These are phyloP conservation scores for Colletotrichum aenigma DNA, from an alignment of 2,329 filamentous ascomycete genomes.

Conservation along the genomic window DNA sequence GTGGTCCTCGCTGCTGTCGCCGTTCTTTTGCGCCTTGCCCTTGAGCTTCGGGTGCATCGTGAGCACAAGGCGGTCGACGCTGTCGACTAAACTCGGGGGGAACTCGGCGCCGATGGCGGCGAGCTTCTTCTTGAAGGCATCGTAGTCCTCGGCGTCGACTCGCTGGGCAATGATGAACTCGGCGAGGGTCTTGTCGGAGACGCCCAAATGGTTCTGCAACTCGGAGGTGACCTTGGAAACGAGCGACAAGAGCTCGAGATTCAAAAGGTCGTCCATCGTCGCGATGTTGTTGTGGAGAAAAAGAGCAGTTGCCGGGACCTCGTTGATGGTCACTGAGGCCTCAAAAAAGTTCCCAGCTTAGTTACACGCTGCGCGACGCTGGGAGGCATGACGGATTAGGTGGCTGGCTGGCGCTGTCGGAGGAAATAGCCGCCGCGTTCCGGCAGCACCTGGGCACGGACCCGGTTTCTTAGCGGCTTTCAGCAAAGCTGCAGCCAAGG, in stretches of 20 bases:
- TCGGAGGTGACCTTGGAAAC: constrained; percentile 95
- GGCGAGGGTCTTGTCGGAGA: constrained; percentile 92
- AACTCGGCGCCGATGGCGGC: constrained; percentile 81
- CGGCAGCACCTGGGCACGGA: background rate
- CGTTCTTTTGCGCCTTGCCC: constrained; percentile 44
- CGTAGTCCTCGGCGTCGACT: constrained; percentile 70
- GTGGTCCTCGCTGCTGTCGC: constrained; percentile 42
- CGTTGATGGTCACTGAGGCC: constrained; percentile 4
- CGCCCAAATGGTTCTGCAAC: constrained; percentile 89
- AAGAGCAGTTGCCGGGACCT: background rate
- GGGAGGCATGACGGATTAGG: background rate
- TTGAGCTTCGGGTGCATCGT: constrained; percentile 94
- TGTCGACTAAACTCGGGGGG: constrained; percentile 85
- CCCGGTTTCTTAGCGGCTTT: background rate
- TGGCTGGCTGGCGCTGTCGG: background rate
- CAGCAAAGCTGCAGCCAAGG: background rate
- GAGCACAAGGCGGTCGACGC: constrained; percentile 84
- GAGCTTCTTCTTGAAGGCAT: constrained; percentile 78
- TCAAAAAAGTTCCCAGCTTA: background rate
- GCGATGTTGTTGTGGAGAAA: constrained; percentile 3
- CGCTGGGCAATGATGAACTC: constrained; percentile 96
- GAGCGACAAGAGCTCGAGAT: constrained; percentile 90
- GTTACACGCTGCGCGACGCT: background rate
- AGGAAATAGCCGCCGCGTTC: background rate
- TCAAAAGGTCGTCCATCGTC: constrained; percentile 83